Evolutionary conservation across 2,329 filamentous ascomycete species (phyloP).

Genomic region (Colletotrichum coccodes): DNA sequence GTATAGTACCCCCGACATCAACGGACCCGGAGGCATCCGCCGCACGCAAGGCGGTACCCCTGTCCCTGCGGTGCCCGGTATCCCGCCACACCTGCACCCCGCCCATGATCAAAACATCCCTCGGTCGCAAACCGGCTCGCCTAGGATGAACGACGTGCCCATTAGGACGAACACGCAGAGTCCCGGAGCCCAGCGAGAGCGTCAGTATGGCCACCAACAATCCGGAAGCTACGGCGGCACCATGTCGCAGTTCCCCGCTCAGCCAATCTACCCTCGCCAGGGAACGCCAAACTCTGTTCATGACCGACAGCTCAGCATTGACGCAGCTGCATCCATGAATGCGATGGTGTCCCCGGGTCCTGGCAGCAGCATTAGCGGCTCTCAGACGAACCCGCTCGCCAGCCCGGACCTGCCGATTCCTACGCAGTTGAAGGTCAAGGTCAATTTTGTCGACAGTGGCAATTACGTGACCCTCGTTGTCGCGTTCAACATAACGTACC

Average conservation of each 20-base stretch:
- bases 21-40: slow-evolving; percentile 71
- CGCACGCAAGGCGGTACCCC: slow-evolving; percentile 61
- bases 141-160: slow-evolving; percentile 73
- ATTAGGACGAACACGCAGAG: slow-evolving; percentile 77
- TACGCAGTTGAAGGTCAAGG: slow-evolving; percentile 93
- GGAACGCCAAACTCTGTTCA: slow-evolving; percentile 52
- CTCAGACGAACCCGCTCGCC: slow-evolving; percentile 43
- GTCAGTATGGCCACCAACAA: slow-evolving; percentile 55
- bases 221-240: slow-evolving; percentile 60
- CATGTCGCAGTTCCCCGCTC: slow-evolving; percentile 66
- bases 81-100: slow-evolving; percentile 75
- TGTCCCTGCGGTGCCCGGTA: slow-evolving; percentile 80
- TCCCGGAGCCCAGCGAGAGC: slow-evolving; percentile 73
- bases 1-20: slow-evolving; percentile 95
- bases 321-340: slow-evolving; percentile 41
- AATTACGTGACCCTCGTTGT: slow-evolving; percentile 97
- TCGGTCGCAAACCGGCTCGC: slow-evolving; percentile 85
- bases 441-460: slow-evolving; percentile 80
- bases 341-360: slow-evolving; percentile 58
- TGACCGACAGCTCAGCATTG: slow-evolving; percentile 50
- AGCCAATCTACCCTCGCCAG: slow-evolving; percentile 63
- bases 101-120: slow-evolving; percentile 73
- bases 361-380: slow-evolving; percentile 42
- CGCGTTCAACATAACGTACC: slow-evolving; percentile 93
- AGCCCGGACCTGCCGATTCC: slow-evolving; percentile 64